Base-by-base conservation (phyloP, 179 eudicot species). In the Amaranthus tricolor region DNA sequence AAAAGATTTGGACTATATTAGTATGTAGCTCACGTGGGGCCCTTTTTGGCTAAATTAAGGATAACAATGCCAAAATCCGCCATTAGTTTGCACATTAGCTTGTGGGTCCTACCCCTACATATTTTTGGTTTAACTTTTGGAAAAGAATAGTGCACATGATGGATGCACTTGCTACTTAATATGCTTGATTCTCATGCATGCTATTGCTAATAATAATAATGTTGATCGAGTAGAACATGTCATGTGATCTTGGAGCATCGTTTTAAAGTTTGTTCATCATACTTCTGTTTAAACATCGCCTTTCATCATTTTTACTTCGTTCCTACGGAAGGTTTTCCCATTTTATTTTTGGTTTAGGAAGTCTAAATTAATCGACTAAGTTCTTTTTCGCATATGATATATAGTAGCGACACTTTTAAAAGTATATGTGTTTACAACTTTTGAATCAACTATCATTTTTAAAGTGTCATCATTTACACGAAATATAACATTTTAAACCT, bases 161-260 rank as follows among this genome's bases (percentile, higher is more conserved):
- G 55, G 78, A 76, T 72, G 55, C 75, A 63, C 72, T 74, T 81
- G 21, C 66, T 56, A 76, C 74, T 48, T 71, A 67, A 47, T 77
- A 57, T 77, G 65, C 73, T 76, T 81, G 80, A 56, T 73, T 73
- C 75, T 66, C 57, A 52, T 70, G 57, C 58, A 21, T 72, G 72
- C 31, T 78, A 19, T 71, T 71, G 40, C 40, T 31, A 31, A 31
- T 31, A 31, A 31, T 31, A 31, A 66, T 76, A 51, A 75, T 80
- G 83, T 80, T 20, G 14, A 19, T 11, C 47, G 45, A 62, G 31
- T 62, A 70, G 71, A 70, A 76, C 80, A 80, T 66, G 61, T 76
- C 83, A 80, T 80, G 83, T 80, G 83, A 71, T 71, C 60, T 76
- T 57, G 72, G 74, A 66, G 76, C 76, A 80, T 80, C 79, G 59